Evolutionary conservation across 1,139 yeast species (phyloP).

Genomic region (Geotrichum fermentans): DNA sequence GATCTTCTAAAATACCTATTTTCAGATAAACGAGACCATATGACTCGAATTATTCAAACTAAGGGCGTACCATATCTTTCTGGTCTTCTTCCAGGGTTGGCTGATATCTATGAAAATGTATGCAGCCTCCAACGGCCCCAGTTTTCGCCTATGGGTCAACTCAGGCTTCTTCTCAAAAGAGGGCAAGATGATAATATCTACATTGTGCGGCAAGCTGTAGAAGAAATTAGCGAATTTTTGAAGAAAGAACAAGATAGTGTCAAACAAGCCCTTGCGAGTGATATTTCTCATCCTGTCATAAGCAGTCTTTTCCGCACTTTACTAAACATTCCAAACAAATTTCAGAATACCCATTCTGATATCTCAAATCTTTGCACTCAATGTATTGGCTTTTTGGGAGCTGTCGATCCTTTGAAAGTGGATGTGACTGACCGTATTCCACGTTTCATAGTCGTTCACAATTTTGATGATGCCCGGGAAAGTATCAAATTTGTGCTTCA

Average conservation of each 20-base stretch:
- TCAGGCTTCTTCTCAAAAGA: constrained; percentile 39
- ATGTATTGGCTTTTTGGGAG: constrained; percentile 73
- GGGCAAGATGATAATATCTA: constrained; percentile 64
- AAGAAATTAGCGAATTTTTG: constrained; percentile 56
- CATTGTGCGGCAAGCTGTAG: constrained; percentile 72
- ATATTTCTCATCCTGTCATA: constrained; percentile 35
- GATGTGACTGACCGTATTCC: constrained; percentile 45
- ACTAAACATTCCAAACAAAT: constrained; percentile 43
- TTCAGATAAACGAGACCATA: constrained; percentile 18
- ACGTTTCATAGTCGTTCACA: constrained; percentile 51
- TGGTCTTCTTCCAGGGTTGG: constrained; percentile 26
- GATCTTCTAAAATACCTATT: constrained; percentile 24
- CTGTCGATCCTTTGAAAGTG: constrained; percentile 64
- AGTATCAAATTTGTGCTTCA: constrained; percentile 58
- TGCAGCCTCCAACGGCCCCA: background rate
- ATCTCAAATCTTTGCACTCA: constrained; percentile 59
- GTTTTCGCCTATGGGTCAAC: constrained; percentile 6
- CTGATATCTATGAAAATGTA: constrained; percentile 21
- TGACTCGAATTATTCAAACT: constrained; percentile 19
- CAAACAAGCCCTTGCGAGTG: constrained; percentile 34
- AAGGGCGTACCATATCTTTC: constrained; percentile 29
- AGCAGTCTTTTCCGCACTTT: constrained; percentile 52
- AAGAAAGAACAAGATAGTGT: constrained; percentile 47
- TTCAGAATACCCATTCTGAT: constrained; percentile 46
- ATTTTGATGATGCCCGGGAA: constrained; percentile 61